Conservation (phyloP, 805 yeast genomes). For the Saccharomycopsis sp. region DNA sequence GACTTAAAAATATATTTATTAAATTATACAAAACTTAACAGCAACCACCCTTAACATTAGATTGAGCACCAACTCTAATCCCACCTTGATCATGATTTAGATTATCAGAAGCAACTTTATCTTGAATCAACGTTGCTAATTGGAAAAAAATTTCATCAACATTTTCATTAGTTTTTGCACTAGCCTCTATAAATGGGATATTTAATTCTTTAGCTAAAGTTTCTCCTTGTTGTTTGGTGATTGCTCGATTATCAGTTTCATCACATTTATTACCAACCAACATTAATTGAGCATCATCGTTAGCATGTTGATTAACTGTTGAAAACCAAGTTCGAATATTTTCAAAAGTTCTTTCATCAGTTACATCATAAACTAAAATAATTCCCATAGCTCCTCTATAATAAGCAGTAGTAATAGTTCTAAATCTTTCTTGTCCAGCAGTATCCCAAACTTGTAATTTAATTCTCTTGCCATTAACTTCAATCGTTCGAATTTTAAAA, state of each 20-base stretch:
- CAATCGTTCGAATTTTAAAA: slow-evolving; percentile 82
- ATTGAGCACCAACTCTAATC: slow-evolving; percentile 11
- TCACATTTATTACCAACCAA: slow-evolving; percentile 96
- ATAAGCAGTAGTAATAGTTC: slow-evolving; percentile 95
- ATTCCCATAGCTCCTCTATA: slow-evolving; percentile 90
- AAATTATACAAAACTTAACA: slow-evolving; percentile 4
- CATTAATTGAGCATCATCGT: slow-evolving; percentile 89
- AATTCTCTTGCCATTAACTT: slow-evolving; percentile 93
- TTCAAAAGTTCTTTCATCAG: slow-evolving; percentile 86
- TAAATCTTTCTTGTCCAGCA: slow-evolving; percentile 97
- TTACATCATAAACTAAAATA: slow-evolving; percentile 75
- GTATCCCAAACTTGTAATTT: slow-evolving; percentile 99
- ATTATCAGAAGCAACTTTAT: slow-evolving; percentile 49
- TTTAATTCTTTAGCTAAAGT: slow-evolving; percentile 79
- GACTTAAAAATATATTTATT: too few species aligned
- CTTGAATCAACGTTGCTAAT: slow-evolving; percentile 80
- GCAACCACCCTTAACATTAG: slow-evolving; percentile 10
- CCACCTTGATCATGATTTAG: slow-evolving; percentile 24
- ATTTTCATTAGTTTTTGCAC: slow-evolving; percentile 89
- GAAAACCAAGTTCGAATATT: slow-evolving; percentile 92
- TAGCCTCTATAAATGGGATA: slow-evolving; percentile 89
- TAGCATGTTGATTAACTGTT: slow-evolving; percentile 94
- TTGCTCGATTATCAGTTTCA: slow-evolving; percentile 80
- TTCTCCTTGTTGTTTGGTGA: slow-evolving; percentile 85
- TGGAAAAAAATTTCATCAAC: slow-evolving; percentile 90